Conservation (phyloP, 495 filamentous ascomycete species). For the Darksidea phi region DNA sequence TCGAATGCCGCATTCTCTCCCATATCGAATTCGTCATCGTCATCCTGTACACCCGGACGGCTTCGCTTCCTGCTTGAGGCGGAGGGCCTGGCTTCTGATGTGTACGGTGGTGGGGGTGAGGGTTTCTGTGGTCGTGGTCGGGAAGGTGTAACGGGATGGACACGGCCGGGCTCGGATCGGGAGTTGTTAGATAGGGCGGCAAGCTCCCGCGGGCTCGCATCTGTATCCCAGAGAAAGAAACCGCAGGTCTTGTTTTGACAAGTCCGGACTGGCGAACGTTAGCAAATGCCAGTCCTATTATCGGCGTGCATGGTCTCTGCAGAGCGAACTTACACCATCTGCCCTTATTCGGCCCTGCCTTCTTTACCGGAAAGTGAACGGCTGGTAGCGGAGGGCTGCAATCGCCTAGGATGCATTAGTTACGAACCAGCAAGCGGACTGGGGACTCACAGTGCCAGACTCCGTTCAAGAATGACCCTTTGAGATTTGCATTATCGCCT, state of each 20-base stretch:
- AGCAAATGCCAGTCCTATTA: neutral
- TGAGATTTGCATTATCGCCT: too few relatives aligned
- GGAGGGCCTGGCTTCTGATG: slow-evolving; percentile 17
- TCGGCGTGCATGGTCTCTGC: too few relatives aligned
- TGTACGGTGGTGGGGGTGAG: slow-evolving; percentile 27
- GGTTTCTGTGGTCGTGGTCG: slow-evolving; percentile 9
- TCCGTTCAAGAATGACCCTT: slow-evolving; percentile 2
- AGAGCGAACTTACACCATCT: slow-evolving; percentile 48
- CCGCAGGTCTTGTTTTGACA: slow-evolving; percentile 59
- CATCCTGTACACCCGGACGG: slow-evolving; percentile 1
- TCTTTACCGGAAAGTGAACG: slow-evolving; percentile 60
- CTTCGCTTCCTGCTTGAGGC: slow-evolving; percentile 20
- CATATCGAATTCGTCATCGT: slow-evolving; percentile 23
- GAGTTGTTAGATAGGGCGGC: slow-evolving; percentile 53
- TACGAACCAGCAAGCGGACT: neutral
- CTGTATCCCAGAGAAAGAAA: slow-evolving; percentile 71
- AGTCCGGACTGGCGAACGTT: slow-evolving; percentile 56
- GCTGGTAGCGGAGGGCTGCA: slow-evolving; percentile 64
- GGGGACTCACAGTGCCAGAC: slow-evolving; percentile 9
- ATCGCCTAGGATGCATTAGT: slow-evolving; percentile 49
- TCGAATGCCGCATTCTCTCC: slow-evolving; percentile 9
- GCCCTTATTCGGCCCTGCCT: slow-evolving; percentile 65
- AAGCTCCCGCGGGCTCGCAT: slow-evolving; percentile 59
- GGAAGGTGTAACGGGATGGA: slow-evolving; percentile 25
- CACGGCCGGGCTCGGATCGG: slow-evolving; percentile 39